Evolutionary conservation across 192 early-diverging fungal species (phyloP).

Genomic region (Rhizophlyctis rosea): DNA sequence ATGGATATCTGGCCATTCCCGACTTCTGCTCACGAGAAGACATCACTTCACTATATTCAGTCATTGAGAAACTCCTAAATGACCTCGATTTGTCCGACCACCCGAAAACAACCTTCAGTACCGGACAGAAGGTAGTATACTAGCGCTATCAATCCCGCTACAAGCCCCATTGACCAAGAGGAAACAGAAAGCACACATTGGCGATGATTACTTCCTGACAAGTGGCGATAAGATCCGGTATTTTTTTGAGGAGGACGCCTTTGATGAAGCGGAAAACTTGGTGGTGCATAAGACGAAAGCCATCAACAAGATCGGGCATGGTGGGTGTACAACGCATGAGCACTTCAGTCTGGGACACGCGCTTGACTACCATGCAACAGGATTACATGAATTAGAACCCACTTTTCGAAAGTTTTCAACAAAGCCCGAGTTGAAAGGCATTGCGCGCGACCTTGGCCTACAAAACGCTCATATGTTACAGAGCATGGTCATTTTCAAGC

Average conservation of each 20-base stretch:
- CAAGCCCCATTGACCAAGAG: not conserved
- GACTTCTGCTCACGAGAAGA: constrained; percentile 61
- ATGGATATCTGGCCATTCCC: constrained; percentile 62
- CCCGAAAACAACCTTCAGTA: constrained; percentile 75
- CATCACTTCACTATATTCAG: constrained; percentile 36
- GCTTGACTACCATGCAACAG: constrained; percentile 32
- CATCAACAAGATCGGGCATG: constrained; percentile 92
- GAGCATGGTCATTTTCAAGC: constrained; percentile 89
- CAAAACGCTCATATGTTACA: constrained; percentile 75
- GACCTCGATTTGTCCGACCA: constrained; percentile 63
- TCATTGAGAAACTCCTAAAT: constrained; percentile 57
- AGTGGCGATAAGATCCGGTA: constrained; percentile 80
- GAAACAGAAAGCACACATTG: constrained; percentile 54
- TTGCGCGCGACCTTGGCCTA: constrained; percentile 64
- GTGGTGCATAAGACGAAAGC: constrained; percentile 57
- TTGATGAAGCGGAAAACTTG: constrained; percentile 64
- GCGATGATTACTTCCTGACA: constrained; percentile 85
- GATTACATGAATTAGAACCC: constrained; percentile 77
- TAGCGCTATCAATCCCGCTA: constrained; percentile 1
- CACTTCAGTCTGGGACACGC: too few relatives aligned
- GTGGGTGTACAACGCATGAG: constrained; percentile 33
- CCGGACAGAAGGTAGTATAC: constrained; percentile 49
- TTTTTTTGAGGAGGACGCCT: constrained; percentile 86
- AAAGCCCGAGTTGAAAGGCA: constrained; percentile 41
- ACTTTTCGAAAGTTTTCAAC: constrained; percentile 68